Percentiles rank a stretch among this genome's conserved stretches.
Conservation (phyloP, 2,329 filamentous ascomycete species). For the Scedosporium apiospermum region DNA sequence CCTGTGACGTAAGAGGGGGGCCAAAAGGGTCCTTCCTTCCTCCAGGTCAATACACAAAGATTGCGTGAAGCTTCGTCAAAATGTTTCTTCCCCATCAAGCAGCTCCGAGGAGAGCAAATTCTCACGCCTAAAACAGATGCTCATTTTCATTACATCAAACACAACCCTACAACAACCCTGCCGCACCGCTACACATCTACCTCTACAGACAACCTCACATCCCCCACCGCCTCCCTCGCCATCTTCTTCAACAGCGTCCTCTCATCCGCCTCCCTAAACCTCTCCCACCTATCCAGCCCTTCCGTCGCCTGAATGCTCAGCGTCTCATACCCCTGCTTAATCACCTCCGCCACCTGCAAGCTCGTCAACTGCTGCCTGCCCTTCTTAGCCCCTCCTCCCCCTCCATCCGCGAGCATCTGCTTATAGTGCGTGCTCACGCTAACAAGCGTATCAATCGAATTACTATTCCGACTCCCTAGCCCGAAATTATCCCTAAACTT, state of each 20-base stretch:
- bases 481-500: conserved; percentile 76
- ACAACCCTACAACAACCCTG: not conserved
- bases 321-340: conserved; percentile 94
- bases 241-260: conserved; percentile 79
- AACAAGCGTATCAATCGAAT: conserved; percentile 76
- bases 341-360: conserved; percentile 76
- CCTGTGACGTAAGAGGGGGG: not conserved
- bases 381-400: conserved; percentile 23
- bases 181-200: not conserved
- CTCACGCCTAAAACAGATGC: no score
- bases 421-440: conserved; percentile 82
- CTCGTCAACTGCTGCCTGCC: conserved; percentile 53
- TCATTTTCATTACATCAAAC: not conserved
- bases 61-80: no score
- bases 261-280: conserved; percentile 79
- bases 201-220: conserved; percentile 43
- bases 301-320: conserved; percentile 84
- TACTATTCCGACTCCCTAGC: conserved; percentile 46
- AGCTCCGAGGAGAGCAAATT: no score
- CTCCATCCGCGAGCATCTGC: conserved; percentile 57
- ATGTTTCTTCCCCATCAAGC: no score
- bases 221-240: conserved; percentile 63
- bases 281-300: conserved; percentile 76
- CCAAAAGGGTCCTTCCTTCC: not conserved
- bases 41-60: no score